Base-by-base conservation (phyloP, 2,329 filamentous ascomycete species). In the Fonsecaea nubica region DNA sequence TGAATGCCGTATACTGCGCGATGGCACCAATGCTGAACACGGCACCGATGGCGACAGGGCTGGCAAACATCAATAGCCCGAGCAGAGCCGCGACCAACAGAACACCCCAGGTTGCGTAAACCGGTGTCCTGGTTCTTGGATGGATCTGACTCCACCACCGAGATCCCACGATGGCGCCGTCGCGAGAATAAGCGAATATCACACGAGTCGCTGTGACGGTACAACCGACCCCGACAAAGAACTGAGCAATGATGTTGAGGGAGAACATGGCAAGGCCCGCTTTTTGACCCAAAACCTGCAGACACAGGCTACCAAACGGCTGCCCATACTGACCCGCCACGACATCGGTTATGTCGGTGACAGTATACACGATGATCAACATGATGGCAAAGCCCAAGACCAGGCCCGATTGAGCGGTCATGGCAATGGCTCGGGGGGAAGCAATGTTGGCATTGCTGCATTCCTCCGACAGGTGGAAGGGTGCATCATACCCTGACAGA, bases 381-480 rank as follows among this genome's bases (percentile, higher is more conserved):
- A 76, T 73, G 18, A 76, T 70, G 1, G 71, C 69, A 57, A 67
- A 76, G 8, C 74, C 75, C 15, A 74, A 62, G 5, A 15, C 68
- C 74, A 76, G 65, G 15, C 75, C 75, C 13, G 69, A 68, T 58
- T 75, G 73, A 0, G 71, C 69, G 8, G 75, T 76, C 72, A 76
- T 73, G 48, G 75, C 72, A 61, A 77, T 77, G 8, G 75, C 75
- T 55, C 75, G 62, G 8, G 75, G 75, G 1, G 71, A 71, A 10
- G 75, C 75, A 21, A 76, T 72, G 55, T 76, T 76, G 42, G 74
- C 73, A 58, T 77, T 77, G 50, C 67, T 69, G 69, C 75, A 77
- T 66, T 77, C 75, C 66, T 76, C 75, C 13, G 73, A 73, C 4
- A 77, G 68, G 42, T 77, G 75, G 57, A 76, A 76, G 4, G 75